Conservation (phyloP, 352 stramenopile species). For the Globisporangium cystogenes region DNA sequence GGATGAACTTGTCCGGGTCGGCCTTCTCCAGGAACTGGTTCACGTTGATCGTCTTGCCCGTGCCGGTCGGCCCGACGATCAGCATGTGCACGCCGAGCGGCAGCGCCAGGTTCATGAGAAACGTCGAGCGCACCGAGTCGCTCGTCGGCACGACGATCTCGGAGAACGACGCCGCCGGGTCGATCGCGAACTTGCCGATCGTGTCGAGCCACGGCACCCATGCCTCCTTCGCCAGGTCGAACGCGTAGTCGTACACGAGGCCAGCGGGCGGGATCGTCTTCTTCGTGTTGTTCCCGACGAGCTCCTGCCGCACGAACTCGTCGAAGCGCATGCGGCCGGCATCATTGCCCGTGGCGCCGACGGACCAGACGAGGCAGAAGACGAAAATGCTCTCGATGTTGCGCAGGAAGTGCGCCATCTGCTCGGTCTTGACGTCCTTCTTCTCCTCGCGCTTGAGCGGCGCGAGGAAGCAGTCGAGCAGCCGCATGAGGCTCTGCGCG, state of each 20-base stretch:
- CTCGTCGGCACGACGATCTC: conserved; percentile 93
- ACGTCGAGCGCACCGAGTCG: conserved; percentile 91
- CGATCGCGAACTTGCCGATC: conserved; percentile 72
- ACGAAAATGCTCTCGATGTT: conserved; percentile 90
- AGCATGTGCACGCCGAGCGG: conserved; percentile 85
- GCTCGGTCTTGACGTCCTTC: conserved; percentile 72
- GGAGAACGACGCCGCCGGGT: conserved; percentile 73
- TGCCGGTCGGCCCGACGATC: conserved; percentile 92
- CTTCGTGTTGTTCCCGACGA: conserved; percentile 52
- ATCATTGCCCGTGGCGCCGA: conserved; percentile 88
- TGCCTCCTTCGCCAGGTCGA: conserved; percentile 62
- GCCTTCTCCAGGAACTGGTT: conserved; percentile 88
- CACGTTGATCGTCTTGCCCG: conserved; percentile 94
- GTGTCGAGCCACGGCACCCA: conserved; percentile 93
- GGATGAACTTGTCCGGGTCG: conserved; percentile 88
- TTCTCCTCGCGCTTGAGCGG: conserved; percentile 82
- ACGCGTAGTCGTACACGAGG: conserved; percentile 91
- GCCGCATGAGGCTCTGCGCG: conserved; percentile 85
- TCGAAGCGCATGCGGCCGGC: conserved; percentile 83
- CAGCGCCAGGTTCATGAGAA: conserved; percentile 87
- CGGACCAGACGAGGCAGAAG: conserved; percentile 91
- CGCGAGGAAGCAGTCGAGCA: conserved; percentile 90
- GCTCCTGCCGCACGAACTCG: conserved; percentile 80
- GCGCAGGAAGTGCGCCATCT: conserved; percentile 52
- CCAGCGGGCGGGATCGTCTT: conserved; percentile 48